Evolutionary conservation across 805 yeast genomes (phyloP), one percentile per base, ranked within the genome.

Genomic region (Lipomyces spencermartinsiae): DNA sequence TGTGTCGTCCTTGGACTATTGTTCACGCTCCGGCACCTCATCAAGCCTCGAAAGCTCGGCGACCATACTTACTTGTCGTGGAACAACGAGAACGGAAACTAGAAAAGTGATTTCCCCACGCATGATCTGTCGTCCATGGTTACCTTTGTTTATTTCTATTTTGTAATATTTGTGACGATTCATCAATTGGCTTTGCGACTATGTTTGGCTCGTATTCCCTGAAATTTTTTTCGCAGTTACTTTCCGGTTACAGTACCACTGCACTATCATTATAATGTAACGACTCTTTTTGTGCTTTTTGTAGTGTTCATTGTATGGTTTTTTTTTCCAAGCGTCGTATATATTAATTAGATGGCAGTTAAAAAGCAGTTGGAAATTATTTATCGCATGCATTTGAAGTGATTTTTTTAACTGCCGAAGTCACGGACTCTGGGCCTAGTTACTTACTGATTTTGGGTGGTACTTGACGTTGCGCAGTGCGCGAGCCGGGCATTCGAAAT

Each of bases 11-110:
- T 92, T 74, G 96, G 91, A 56, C 78, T 91, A 1, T 83, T 87
- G 9, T 95, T 95, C 80, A 81, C 94, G 74, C 77, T 91, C 63
- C 93, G 93, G 78, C 93, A 93, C 72, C 80, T 94, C 59, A 82
- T 94, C 71, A 89, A 88, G 76, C 97, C 97, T n/a, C 83, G 97
- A 71, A 85, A 90, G 65, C 80, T 92, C 54, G 97, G 97, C 5
- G 97, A 91, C 75, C 97, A 92, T 76, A 83, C 89, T 35, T 91
- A 84, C 70, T 76, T 88, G 71, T 82, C 85, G 62, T 85, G 84
- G 84, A 69, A 69, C 33, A 63, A 63, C 61, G 72, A 69, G 29
- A 56, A 10, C 56, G 9, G 22, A 43, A 43, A 43, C 49, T 43
- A 43, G n/a, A 43, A 43, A 16, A 9, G 1, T 25, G 49, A 37